Base-by-base conservation (phyloP, 75 land plant genomes). In the Sequoiadendron giganteum region DNA sequence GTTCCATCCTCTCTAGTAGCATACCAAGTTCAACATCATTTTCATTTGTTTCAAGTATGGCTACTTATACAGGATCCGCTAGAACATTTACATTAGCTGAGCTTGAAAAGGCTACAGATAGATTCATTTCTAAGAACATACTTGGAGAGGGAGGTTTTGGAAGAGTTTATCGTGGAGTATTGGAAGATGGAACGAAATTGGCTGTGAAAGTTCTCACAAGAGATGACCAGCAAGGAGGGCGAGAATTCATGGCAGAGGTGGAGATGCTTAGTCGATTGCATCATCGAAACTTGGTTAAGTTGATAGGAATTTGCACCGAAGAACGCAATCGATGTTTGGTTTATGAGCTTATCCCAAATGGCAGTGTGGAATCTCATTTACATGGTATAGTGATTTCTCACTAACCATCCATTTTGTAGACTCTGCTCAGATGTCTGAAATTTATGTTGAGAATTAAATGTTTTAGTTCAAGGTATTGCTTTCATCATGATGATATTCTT, bases 101-200 rank as follows among this genome's bases (percentile, higher is more conserved):
- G 88, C 92, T 97, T 86, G 95, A 93, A 79, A 93, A 89, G 85
- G 98, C 99, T 38, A 96, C 99, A 32, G 94, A 94, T 39, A 93
- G 90, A 45, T 97, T 97, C 88, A 93, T 91, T 85, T 88, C 93
- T 36, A 90, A 83, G 36, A 93, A 89, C 70, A 87, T 97, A 47
- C 89, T 97, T 47, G 99, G 99, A 21, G 96, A 96, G 91, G 99
- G 99, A 68, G 99, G 99, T 45, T 97, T 97, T 94, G 99, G 99
- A 84, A 89, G 96, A 83, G 99, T 97, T 84, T 97, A 96, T 77
- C 93, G 86, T 87, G 99, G 98, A 55, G 86, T 84, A 19, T 76
- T 97, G 87, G 97, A 93, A 80, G 96, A 95, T 91, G 97, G 95
- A 78, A 90, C 85, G 73, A 94, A 96, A 86, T 92, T 96, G 83